phyloP scores from a whole-genome alignment of 352 stramenopile genomes.

The Phytophthora fragariaefolia region DNA sequence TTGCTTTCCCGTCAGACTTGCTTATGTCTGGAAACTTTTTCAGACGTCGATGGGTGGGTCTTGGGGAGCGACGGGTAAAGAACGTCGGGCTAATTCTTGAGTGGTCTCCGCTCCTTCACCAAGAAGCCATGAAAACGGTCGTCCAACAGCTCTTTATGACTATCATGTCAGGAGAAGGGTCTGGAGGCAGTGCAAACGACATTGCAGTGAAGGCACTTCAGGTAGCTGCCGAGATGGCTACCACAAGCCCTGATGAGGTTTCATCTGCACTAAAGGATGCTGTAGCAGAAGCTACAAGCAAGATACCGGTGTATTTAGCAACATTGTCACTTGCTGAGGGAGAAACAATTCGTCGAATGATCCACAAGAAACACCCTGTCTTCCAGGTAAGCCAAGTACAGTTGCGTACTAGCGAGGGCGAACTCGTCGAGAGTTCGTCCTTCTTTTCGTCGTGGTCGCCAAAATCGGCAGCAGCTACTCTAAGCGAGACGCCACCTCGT shows the following conservation, averaged over 20 bases:
- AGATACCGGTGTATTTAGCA: conserved; percentile 89
- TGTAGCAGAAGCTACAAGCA: conserved; percentile 42
- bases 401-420: conserved; percentile 81
- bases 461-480: conserved; percentile 1
- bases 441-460: conserved; percentile 62
- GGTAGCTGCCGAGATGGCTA: conserved; percentile 40
- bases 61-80: conserved; percentile 88
- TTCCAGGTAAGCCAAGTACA: conserved; percentile 74
- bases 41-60: conserved; percentile 84
- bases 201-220: conserved; percentile 66
- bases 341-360: conserved; percentile 96
- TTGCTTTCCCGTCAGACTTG: conserved; percentile 73
- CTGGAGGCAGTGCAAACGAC: conserved; percentile 58
- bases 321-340: conserved; percentile 97
- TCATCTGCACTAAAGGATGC: conserved; percentile 47
- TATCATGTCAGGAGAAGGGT: conserved; percentile 40
- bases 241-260: conserved; percentile 30
- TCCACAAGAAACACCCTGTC: conserved; percentile 91
- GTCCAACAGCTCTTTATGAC: conserved; percentile 72
- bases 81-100: conserved; percentile 91
- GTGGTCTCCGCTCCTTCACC: conserved; percentile 79
- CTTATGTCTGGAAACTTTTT: conserved; percentile 92
- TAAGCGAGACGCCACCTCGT: conserved; percentile 24
- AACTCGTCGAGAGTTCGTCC: conserved; percentile 83
- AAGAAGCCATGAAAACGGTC: conserved; percentile 75